Conservation (phyloP, 495 filamentous ascomycete species). For the Clavariopsis aquatica region DNA sequence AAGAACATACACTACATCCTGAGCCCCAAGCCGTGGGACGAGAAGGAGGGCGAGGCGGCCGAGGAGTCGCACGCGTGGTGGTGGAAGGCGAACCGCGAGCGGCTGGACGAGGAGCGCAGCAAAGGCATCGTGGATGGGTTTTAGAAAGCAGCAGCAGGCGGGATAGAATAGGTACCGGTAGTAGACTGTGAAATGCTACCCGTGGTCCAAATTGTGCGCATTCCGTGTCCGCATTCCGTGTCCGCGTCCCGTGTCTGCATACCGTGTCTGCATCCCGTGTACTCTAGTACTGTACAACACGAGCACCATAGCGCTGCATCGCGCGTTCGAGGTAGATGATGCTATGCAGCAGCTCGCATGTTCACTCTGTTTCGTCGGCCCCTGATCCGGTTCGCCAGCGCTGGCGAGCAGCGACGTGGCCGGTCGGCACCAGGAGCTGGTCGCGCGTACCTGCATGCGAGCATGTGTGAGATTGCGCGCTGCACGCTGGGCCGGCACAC, state of each 20-base stretch:
- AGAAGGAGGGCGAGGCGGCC: slow-evolving; percentile 51
- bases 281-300: too few relatives aligned
- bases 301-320: too few relatives aligned
- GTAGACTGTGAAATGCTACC: too few relatives aligned
- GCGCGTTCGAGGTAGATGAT: background rate
- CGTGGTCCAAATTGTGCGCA: too few relatives aligned
- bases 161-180: too few relatives aligned
- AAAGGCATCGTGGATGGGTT: slow-evolving; percentile 50
- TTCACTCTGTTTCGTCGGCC: background rate
- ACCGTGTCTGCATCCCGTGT: too few relatives aligned
- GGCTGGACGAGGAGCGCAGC: slow-evolving; percentile 53
- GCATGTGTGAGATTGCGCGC: slow-evolving; percentile 15
- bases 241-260: too few relatives aligned
- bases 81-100: slow-evolving; percentile 58
- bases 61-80: slow-evolving; percentile 68
- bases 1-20: slow-evolving; percentile 82
- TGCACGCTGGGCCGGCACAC: background rate
- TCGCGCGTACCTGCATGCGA: slow-evolving; percentile 31
- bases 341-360: background rate
- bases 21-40: slow-evolving; percentile 81
- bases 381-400: background rate
- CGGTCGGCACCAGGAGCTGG: slow-evolving; percentile 26
- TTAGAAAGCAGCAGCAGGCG: slow-evolving; percentile 30
- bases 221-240: too few relatives aligned
- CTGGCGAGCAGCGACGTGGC: background rate